phyloP scores from a whole-genome alignment of 129 eudicot genomes.

The Cynara cardunculus region DNA sequence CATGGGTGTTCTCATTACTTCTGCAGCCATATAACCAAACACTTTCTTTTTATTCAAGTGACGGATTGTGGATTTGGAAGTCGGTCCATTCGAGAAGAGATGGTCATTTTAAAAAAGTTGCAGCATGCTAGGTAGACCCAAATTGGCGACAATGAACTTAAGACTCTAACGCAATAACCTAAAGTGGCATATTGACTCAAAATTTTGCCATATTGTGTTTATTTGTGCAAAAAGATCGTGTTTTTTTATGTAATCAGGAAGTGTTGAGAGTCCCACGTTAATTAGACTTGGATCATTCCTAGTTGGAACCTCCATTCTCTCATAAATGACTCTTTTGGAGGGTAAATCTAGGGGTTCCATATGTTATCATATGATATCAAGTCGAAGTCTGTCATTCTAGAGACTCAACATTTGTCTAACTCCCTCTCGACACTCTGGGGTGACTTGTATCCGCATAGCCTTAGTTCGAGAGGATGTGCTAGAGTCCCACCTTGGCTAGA shows the following conservation, averaged over 20 bases:
- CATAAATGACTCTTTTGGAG: neutral
- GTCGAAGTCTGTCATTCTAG: neutral
- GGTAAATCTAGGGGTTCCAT: neutral
- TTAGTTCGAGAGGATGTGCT: no score
- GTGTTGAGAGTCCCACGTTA: neutral
- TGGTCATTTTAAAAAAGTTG: neutral
- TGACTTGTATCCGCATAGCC: no score
- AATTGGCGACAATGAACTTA: neutral
- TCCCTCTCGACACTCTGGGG: neutral
- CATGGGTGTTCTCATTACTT: neutral
- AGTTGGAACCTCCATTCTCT: neutral
- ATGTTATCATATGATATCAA: neutral
- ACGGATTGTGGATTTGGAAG: neutral
- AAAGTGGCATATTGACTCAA: neutral
- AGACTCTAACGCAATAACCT: neutral
- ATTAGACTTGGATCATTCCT: neutral
- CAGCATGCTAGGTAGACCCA: neutral
- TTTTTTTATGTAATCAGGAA: neutral
- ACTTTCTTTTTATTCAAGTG: neutral
- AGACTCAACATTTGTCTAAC: neutral
- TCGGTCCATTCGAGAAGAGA: neutral
- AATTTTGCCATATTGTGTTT: neutral
- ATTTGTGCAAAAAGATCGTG: neutral
- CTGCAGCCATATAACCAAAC: neutral
- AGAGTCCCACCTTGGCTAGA: neutral